phyloP scores from a whole-genome alignment of 2,329 filamentous ascomycete species.

The Colletotrichum agaves region DNA sequence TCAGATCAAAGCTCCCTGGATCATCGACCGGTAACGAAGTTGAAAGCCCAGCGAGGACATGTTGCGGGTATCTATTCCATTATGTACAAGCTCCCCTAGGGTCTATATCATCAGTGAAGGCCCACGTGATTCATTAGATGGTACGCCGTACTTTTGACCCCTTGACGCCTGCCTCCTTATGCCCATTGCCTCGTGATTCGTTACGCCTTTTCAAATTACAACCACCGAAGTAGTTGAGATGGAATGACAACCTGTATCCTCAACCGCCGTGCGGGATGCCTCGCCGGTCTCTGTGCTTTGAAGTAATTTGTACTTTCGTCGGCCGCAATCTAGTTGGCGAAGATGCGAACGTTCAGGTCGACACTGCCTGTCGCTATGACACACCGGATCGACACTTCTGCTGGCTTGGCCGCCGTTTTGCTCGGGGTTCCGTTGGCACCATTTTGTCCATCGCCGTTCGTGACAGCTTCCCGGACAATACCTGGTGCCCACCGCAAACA shows the following conservation, averaged over 20 bases:
- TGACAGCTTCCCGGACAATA: constrained; percentile 68
- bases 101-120: constrained; percentile 36
- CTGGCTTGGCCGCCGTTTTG: constrained; percentile 58
- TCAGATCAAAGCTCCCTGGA: not conserved
- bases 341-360: constrained; percentile 82
- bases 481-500: constrained; percentile 90
- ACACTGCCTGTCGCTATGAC: constrained; percentile 90
- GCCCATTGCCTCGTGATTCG: constrained; percentile 34
- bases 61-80: constrained; percentile 39
- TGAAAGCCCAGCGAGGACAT: constrained; percentile 31
- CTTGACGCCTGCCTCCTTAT: constrained; percentile 34
- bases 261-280: not conserved
- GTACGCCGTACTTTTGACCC: constrained; percentile 34
- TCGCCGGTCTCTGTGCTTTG: not conserved
- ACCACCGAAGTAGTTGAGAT: not conserved
- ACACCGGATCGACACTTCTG: constrained; percentile 77
- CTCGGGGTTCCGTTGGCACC: constrained; percentile 54
- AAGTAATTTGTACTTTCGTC: not conserved
- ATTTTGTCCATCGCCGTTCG: constrained; percentile 51
- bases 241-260: not conserved
- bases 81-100: constrained; percentile 36
- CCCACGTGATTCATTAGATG: constrained; percentile 29
- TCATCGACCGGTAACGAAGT: not conserved
- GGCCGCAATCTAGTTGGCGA: constrained; percentile 64
- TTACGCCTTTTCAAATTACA: constrained; percentile 33